phyloP scores from a whole-genome alignment of 1,284 basidiomycete species.

The Ustilago bromivora region DNA sequence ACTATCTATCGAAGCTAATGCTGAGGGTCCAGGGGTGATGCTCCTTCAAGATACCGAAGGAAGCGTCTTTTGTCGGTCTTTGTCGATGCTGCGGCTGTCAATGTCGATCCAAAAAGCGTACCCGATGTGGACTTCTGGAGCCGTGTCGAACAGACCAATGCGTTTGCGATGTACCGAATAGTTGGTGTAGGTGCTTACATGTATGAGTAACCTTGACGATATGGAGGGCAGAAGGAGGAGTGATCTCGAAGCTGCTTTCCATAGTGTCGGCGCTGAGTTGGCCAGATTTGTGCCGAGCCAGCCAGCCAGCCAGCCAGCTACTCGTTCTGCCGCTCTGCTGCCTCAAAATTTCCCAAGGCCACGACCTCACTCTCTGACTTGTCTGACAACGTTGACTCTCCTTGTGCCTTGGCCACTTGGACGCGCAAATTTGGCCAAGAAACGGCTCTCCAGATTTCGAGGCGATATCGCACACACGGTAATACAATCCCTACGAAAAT shows the following conservation, averaged over 20 bases:
- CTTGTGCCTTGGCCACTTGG: no score
- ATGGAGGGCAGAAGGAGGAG: constrained; percentile 48
- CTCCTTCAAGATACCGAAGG: not conserved
- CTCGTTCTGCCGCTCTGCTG: constrained; percentile 10
- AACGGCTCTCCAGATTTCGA: no score
- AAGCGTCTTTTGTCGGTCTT: constrained; percentile 1
- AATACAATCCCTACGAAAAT: no score
- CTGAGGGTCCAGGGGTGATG: no score
- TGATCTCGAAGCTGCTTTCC: constrained; percentile 19
- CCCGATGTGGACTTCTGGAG: not conserved
- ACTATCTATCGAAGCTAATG: no score
- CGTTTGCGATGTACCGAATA: constrained; percentile 5
- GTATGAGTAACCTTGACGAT: constrained; percentile 54
- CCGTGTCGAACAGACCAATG: constrained; percentile 17
- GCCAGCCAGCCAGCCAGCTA: not conserved
- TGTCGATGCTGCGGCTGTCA: not conserved
- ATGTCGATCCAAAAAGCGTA: not conserved
- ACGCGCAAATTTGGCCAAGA: no score
- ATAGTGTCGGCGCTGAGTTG: constrained; percentile 24
- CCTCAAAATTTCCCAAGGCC: not conserved
- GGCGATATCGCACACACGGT: no score
- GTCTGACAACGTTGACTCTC: no score
- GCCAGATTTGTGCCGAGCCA: constrained; percentile 1
- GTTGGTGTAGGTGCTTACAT: constrained; percentile 46
- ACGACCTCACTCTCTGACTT: not conserved